Base-by-base conservation (phyloP, 2,329 filamentous ascomycete genomes). In the Trichoderma atrobrunneum region DNA sequence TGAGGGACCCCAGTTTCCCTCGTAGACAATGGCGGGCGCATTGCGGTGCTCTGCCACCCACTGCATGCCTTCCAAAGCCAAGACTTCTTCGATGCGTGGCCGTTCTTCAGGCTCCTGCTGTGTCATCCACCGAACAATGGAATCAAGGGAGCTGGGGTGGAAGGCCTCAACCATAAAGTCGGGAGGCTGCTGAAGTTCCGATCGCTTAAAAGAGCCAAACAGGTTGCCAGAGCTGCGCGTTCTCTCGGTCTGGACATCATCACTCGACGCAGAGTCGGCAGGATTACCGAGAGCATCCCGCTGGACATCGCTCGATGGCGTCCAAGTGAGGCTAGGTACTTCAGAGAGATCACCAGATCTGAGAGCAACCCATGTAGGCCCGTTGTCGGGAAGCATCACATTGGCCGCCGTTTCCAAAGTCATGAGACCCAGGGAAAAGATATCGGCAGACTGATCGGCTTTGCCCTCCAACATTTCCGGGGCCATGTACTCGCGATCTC, bases 381-480 rank as follows among this genome's bases (percentile, higher is more conserved):
- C 96, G 76, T 98, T 97, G 78, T 98, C 94, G 0, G 96, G 96
- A 32, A 99, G 90, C 74, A 94, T 91, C 65, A 97, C 94, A 78
- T 99, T 99, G 74, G 93, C 94, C 30, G 94, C 95, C 77, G 95
- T 96, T 83, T 99, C 96, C 64, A 98, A 89, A 80, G 97, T 93
- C 81, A 98, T 97, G 77, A 98, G 89, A 66, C 96, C 96, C 34
- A 99, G 89, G 12, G 96, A 93, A 81, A 98, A 99, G 65, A 99
- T 89, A 81, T 99, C 96, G 43, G 94, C 93, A 48, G 95, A 93
- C 81, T 95, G 96, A 82, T 97, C 94, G 76, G 92, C 96, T 74
- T 91, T 89, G 56, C 95, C 95, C 78, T 90, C 89, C 24, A 99
- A 89, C 74, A 97, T 94, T 81, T 99, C 96, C 0, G 95, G 95